Base-by-base conservation (phyloP, 352 stramenopile species). In the Phytophthora tubulina region DNA sequence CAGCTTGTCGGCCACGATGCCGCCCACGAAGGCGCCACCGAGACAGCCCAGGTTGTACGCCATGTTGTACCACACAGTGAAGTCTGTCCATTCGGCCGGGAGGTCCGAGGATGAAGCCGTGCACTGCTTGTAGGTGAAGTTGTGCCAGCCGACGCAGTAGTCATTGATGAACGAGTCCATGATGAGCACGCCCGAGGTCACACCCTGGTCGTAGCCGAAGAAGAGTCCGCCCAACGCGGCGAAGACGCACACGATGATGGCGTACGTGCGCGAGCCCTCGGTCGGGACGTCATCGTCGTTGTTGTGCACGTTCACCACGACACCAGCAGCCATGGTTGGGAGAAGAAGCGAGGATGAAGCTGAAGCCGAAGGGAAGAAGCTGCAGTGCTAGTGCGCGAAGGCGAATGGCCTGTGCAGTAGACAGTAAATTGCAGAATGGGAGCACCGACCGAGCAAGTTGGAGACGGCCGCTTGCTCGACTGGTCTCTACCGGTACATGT, bases 311-410 rank as follows among this genome's bases (percentile, higher is more conserved):
- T 27, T 27, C 0, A 58, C 50, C 50, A 57, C 50, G 50, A 57
- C 50, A 8, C 50, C 50, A 31, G 50, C 50, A 57, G 50, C 50
- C 50, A 57, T 57, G 6, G 32, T 17, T 13, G 17, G 32, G 74
- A 78, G 9, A 56, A 78, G 17, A 17, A 45, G 39, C 13, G 13
- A 71, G 75, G 9, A 52, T 78, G 17, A 17, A 45, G 39, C 13
- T 4, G 39, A 45, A 11, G 13, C 39, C 39, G 39, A 15, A 45
- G 39, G 2, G 39, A 45, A 45, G 13, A 11, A 45, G 13, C 39
- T 11, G 9, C 21, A 27, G 21, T 27, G 21, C 21, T 27, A 27
- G 21, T 27, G 21, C 21, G 1, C 21, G 21, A 27, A 27, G 21
- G 21, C 21, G 21, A 27, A 27, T 27, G 21, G 21, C 21, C 21